phyloP scores from a whole-genome alignment of 1,284 basidiomycete genomes.

The Xerocomus minutiporus region DNA sequence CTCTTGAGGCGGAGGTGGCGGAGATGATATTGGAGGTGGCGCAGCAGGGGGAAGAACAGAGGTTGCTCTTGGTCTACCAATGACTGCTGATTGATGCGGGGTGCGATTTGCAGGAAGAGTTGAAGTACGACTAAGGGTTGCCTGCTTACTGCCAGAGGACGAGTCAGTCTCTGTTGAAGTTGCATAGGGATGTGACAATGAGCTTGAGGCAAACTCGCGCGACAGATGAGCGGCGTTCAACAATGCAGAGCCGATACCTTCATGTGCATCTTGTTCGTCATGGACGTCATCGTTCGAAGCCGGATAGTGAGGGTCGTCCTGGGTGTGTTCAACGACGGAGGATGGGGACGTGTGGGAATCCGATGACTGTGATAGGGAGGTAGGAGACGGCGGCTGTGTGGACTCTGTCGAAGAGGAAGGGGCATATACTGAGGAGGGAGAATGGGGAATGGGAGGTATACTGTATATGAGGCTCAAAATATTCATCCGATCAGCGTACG shows the following conservation, averaged over 20 bases:
- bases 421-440: constrained; percentile 50
- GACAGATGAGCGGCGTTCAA: constrained; percentile 43
- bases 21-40: constrained; percentile 58
- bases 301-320: constrained; percentile 32
- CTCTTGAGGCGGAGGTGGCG: constrained; percentile 57
- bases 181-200: constrained; percentile 42
- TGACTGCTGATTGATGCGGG: constrained; percentile 26
- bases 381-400: constrained; percentile 45
- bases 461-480: constrained; percentile 82
- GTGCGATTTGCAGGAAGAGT: constrained; percentile 28
- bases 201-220: constrained; percentile 29
- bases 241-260: constrained; percentile 46
- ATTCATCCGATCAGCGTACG: constrained; percentile 84
- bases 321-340: constrained; percentile 35
- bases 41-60: constrained; percentile 61
- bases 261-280: constrained; percentile 40
- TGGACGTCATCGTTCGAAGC: constrained; percentile 27
- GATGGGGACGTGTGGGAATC: constrained; percentile 41
- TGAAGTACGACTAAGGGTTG: constrained; percentile 27
- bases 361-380: constrained; percentile 51
- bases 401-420: constrained; percentile 51
- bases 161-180: constrained; percentile 33
- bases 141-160: constrained; percentile 15
- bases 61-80: constrained; percentile 46
- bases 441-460: constrained; percentile 67